phyloP scores from a whole-genome alignment of 176 grass and related monocot species.

The Oryza australiensis region DNA sequence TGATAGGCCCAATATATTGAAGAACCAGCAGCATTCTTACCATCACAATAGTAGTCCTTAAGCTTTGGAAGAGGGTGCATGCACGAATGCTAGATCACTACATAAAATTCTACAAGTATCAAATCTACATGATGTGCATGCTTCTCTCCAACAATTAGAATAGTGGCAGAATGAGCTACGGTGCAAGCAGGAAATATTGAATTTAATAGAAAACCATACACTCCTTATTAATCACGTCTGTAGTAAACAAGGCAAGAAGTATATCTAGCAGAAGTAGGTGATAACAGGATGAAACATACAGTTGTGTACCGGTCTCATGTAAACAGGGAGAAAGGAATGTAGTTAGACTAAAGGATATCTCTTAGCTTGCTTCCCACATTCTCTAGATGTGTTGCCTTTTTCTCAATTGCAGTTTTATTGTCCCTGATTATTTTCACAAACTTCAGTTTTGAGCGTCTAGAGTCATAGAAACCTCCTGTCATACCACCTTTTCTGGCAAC shows the following conservation, averaged over 20 bases:
- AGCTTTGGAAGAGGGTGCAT: background rate
- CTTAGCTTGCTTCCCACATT: slow-evolving; percentile 65
- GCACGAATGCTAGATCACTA: slow-evolving; percentile 14
- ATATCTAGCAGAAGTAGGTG: background rate
- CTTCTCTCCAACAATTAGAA: background rate
- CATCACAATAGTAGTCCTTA: background rate
- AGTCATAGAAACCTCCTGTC: slow-evolving; percentile 99
- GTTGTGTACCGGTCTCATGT: slow-evolving; percentile 3
- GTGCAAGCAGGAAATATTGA: background rate
- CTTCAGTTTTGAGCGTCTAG: slow-evolving; percentile 88
- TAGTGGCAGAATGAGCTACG: slow-evolving; percentile 5
- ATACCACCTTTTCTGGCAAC: slow-evolving; percentile 96
- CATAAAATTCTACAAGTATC: slow-evolving; percentile 5
- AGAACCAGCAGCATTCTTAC: background rate
- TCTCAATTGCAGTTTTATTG: slow-evolving; percentile 67
- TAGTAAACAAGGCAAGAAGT: slow-evolving; percentile 1
- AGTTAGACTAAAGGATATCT: slow-evolving; percentile 69
- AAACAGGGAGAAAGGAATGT: slow-evolving; percentile 13
- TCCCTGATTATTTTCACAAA: slow-evolving; percentile 86
- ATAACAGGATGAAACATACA: slow-evolving; percentile 14
- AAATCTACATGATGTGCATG: slow-evolving; percentile 17
- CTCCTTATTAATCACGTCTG: background rate
- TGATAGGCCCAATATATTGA: background rate
- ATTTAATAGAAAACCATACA: slow-evolving; percentile 21
- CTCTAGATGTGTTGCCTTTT: slow-evolving; percentile 71